Conservation (phyloP, 2,329 filamentous ascomycete genomes). For the Apiospora kogelbergensis region DNA sequence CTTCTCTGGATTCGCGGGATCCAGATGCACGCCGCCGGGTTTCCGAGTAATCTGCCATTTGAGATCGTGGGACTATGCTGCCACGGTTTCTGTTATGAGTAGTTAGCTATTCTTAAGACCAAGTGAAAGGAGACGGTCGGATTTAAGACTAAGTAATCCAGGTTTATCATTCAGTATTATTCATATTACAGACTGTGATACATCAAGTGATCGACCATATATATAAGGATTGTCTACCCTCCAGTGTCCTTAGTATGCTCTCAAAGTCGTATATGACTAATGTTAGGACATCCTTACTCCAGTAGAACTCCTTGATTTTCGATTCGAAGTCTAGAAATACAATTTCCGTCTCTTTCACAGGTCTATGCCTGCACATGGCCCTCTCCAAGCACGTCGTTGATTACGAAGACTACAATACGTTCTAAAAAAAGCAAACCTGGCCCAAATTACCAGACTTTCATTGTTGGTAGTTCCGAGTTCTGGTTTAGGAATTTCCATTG, state of each 20-base stretch:
- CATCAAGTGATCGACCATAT: too few relatives aligned
- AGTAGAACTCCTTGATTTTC: too few relatives aligned
- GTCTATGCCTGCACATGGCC: background rate
- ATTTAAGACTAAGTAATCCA: too few relatives aligned
- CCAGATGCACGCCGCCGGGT: slow-evolving; percentile 14
- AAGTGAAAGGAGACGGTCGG: too few relatives aligned
- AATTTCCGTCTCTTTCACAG: too few relatives aligned
- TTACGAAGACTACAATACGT: background rate
- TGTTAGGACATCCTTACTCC: too few relatives aligned
- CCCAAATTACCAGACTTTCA: background rate
- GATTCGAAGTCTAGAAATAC: too few relatives aligned
- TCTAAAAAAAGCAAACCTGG: background rate
- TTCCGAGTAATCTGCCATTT: slow-evolving; percentile 15
- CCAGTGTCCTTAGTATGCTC: too few relatives aligned
- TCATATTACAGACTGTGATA: too few relatives aligned
- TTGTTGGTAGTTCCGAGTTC: background rate
- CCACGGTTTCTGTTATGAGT: slow-evolving; percentile 12
- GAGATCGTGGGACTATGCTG: slow-evolving; percentile 14
- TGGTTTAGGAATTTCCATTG: background rate
- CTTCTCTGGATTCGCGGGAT: slow-evolving; percentile 13
- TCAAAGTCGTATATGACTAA: too few relatives aligned
- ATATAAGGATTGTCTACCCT: background rate
- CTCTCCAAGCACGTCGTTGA: background rate
- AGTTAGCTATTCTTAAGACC: background rate
- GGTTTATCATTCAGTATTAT: too few relatives aligned